A percentile compares a stretch with the other conserved stretches of the same genome.
These are phyloP conservation scores for Omphalea diandra DNA, from an alignment of 441 rosid genomes.

Conservation along the genomic window DNA sequence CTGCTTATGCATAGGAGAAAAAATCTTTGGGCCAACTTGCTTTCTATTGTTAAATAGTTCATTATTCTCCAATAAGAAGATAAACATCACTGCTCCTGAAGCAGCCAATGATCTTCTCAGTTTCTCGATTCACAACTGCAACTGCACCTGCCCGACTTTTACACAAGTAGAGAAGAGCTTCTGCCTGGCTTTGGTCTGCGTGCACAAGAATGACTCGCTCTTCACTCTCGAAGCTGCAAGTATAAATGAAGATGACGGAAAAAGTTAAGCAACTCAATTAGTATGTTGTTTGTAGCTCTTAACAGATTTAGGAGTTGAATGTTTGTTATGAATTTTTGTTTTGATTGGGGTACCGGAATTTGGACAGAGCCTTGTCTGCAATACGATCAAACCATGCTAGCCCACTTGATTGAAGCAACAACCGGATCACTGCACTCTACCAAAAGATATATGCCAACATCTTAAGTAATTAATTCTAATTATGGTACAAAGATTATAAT, in stretches of 20 bases:
- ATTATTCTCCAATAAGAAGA: slow-evolving; percentile 35
- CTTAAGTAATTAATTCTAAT: background rate
- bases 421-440: slow-evolving; percentile 42
- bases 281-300: too few species aligned
- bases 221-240: slow-evolving; percentile 30
- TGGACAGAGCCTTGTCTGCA: slow-evolving; percentile 38
- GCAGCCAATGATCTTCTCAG: slow-evolving; percentile 33
- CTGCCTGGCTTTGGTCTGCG: slow-evolving; percentile 35
- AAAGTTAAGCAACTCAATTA: too few species aligned
- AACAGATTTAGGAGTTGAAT: background rate
- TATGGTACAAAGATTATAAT: too few species aligned
- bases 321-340: background rate
- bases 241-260: background rate
- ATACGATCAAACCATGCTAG: slow-evolving; percentile 45
- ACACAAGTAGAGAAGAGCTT: slow-evolving; percentile 34
- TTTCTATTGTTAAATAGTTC: slow-evolving; percentile 21
- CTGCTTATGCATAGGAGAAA: too few species aligned
- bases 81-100: slow-evolving; percentile 32
- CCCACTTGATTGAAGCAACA: slow-evolving; percentile 43
- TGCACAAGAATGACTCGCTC: slow-evolving; percentile 23
- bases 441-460: background rate
- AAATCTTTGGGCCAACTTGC: slow-evolving; percentile 15
- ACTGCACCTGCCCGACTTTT: slow-evolving; percentile 30
- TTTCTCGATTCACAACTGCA: slow-evolving; percentile 27
- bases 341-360: slow-evolving; percentile 25